Percentiles rank a stretch among this genome's conserved stretches.
Conservation (phyloP, 768 basidiomycete genomes). For the Tephrocybe sp. region DNA sequence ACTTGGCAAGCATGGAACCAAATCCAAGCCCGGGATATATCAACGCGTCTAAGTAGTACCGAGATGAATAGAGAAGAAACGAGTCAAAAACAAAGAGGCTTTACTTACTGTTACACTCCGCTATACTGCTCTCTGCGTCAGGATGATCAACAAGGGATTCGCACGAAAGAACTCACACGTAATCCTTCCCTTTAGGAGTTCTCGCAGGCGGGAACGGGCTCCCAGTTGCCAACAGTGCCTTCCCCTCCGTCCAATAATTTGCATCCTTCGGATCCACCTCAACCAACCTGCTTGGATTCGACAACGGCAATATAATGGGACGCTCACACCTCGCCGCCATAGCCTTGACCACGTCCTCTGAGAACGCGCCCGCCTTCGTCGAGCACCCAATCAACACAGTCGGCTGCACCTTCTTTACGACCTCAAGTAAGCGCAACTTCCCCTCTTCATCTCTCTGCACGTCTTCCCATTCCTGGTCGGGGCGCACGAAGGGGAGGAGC, state of each 20-base stretch:
- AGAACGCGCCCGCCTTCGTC: slow-evolving; percentile 77
- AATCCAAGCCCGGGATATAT: slow-evolving; percentile 88
- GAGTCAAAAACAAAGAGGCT: not conserved
- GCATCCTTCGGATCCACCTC: slow-evolving; percentile 75
- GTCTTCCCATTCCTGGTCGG: slow-evolving; percentile 55
- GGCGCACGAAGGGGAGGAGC: slow-evolving; percentile 55
- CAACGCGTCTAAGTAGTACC: slow-evolving; percentile 71
- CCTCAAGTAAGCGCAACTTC: slow-evolving; percentile 59
- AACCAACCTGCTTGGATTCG: slow-evolving; percentile 76
- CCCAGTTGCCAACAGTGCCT: slow-evolving; percentile 81
- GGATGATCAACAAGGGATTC: not conserved
- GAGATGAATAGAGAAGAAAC: too few species aligned
- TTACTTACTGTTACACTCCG: slow-evolving; percentile 66
- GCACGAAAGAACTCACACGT: slow-evolving; percentile 44
- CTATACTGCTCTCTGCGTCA: slow-evolving; percentile 44
- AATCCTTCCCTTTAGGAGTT: slow-evolving; percentile 65
- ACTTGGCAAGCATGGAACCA: slow-evolving; percentile 70
- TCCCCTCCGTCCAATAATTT: slow-evolving; percentile 77
- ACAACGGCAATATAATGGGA: slow-evolving; percentile 84
- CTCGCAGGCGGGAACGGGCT: slow-evolving; percentile 79
- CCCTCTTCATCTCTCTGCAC: slow-evolving; percentile 35
- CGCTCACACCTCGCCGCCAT: slow-evolving; percentile 70
- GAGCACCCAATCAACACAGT: slow-evolving; percentile 87
- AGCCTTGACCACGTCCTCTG: slow-evolving; percentile 63
- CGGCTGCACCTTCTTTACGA: slow-evolving; percentile 70